A percentile compares a stretch with the other conserved stretches of the same genome.
These are phyloP conservation scores for Panus rudis DNA, from an alignment of 768 basidiomycete genomes.

Conservation along the genomic window DNA sequence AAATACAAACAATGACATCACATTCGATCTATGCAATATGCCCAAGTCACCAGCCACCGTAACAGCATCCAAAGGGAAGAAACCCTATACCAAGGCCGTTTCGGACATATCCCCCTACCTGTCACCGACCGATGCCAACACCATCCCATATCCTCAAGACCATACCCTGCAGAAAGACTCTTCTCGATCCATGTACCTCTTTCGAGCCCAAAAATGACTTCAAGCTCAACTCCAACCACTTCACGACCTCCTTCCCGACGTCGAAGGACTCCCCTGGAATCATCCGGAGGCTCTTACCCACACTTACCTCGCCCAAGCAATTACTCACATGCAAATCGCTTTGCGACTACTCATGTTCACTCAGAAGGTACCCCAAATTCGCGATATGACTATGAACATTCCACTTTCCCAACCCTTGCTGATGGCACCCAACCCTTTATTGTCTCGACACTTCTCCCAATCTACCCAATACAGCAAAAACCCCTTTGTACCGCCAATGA, in stretches of 20 bases:
- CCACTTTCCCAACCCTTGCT: no score
- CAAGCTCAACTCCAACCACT: slow-evolving; percentile 28
- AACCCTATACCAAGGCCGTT: slow-evolving; percentile 49
- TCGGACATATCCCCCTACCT: slow-evolving; percentile 37
- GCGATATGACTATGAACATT: no score
- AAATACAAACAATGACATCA: slow-evolving; percentile 3
- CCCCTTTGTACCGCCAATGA: no score
- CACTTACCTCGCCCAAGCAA: no score
- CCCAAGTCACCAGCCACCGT: slow-evolving; percentile 23
- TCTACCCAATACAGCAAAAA: no score
- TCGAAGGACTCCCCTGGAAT: slow-evolving; percentile 56
- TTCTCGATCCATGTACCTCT: slow-evolving; percentile 73
- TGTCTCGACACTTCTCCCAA: no score
- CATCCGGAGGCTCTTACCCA: slow-evolving; percentile 19
- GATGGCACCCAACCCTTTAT: no score
- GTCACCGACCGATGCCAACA: slow-evolving; percentile 49
- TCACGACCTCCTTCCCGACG: slow-evolving; percentile 42
- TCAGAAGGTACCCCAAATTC: no score
- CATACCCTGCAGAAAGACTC: slow-evolving; percentile 64
- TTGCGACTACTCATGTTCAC: no score
- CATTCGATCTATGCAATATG: slow-evolving; percentile 1
- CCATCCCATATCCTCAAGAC: slow-evolving; percentile 57
- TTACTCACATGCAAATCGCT: no score
- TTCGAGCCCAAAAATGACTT: slow-evolving; percentile 48
- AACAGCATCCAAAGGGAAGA: slow-evolving; percentile 57